Conservation (phyloP, 441 rosid genomes). For the Populus hybrid region DNA sequence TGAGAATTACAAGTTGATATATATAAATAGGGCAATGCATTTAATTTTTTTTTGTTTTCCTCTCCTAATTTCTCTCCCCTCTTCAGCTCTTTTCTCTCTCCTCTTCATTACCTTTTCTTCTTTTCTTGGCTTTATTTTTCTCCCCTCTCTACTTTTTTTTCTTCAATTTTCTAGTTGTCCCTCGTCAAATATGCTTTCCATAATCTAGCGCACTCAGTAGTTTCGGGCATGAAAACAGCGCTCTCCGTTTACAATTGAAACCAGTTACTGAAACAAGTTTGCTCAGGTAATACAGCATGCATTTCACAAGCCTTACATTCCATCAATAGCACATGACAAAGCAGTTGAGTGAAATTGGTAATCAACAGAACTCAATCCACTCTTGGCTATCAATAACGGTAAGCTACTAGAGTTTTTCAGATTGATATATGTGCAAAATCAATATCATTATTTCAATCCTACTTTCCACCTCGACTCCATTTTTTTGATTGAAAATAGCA, state of each 20-base stretch:
- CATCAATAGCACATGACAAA: neutral
- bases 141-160: too few relatives aligned
- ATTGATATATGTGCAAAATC: slow-evolving; percentile 21
- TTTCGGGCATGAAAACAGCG: neutral
- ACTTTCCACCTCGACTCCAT: slow-evolving; percentile 2
- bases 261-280: neutral
- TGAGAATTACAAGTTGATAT: too few relatives aligned
- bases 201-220: neutral
- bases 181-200: neutral
- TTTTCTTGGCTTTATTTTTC: too few relatives aligned
- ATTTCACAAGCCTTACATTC: neutral
- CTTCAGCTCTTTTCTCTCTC: too few relatives aligned
- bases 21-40: too few relatives aligned
- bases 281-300: neutral
- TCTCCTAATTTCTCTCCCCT: too few relatives aligned
- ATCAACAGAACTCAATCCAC: neutral
- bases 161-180: too few relatives aligned
- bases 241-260: neutral
- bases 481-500: slow-evolving; percentile 6
- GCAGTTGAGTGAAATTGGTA: neutral
- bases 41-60: too few relatives aligned
- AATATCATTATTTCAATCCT: slow-evolving; percentile 25
- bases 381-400: neutral
- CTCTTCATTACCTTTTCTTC: too few relatives aligned
- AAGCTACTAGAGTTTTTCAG: slow-evolving; percentile 13